phyloP scores from a whole-genome alignment of 1,139 yeast species.

The Debaryomyces udenii region DNA sequence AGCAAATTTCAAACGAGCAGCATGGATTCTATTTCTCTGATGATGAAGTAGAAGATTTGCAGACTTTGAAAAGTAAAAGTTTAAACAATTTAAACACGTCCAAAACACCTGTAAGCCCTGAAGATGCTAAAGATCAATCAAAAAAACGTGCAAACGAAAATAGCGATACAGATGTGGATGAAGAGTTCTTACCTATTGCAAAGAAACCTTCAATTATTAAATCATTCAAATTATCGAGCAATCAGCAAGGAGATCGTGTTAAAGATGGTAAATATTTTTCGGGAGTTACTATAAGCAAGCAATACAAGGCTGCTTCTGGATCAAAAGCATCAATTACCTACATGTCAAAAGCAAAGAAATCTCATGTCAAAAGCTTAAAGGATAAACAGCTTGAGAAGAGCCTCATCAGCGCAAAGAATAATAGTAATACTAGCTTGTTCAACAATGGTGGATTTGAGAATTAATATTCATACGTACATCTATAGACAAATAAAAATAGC shows the following conservation, averaged over 20 bases:
- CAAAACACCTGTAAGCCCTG: conserved; percentile 25
- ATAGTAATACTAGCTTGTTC: conserved; percentile 16
- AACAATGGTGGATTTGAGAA: conserved; percentile 26
- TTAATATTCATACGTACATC: not conserved
- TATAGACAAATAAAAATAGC: conserved; percentile 5
- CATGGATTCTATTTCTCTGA: conserved; percentile 40
- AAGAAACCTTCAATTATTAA: conserved; percentile 52
- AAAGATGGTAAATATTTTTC: conserved; percentile 46
- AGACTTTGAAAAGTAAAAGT: conserved; percentile 51
- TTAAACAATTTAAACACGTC: conserved; percentile 34
- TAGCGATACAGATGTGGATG: conserved; percentile 37
- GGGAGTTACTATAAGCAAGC: conserved; percentile 60
- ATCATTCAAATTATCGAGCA: conserved; percentile 47
- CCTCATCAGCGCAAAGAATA: conserved; percentile 25
- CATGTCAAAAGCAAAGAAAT: conserved; percentile 41
- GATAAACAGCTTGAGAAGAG: conserved; percentile 33
- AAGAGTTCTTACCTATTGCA: conserved; percentile 39
- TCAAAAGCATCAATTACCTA: conserved; percentile 63
- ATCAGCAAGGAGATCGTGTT: conserved; percentile 36
- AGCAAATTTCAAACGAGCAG: conserved; percentile 37
- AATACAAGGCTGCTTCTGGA: conserved; percentile 59
- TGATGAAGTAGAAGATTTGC: conserved; percentile 48
- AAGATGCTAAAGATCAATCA: conserved; percentile 14
- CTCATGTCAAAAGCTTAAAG: conserved; percentile 29
- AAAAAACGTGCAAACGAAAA: conserved; percentile 20